Conservation (phyloP, 1,284 basidiomycete species). For the Leccinum fuscescens region DNA sequence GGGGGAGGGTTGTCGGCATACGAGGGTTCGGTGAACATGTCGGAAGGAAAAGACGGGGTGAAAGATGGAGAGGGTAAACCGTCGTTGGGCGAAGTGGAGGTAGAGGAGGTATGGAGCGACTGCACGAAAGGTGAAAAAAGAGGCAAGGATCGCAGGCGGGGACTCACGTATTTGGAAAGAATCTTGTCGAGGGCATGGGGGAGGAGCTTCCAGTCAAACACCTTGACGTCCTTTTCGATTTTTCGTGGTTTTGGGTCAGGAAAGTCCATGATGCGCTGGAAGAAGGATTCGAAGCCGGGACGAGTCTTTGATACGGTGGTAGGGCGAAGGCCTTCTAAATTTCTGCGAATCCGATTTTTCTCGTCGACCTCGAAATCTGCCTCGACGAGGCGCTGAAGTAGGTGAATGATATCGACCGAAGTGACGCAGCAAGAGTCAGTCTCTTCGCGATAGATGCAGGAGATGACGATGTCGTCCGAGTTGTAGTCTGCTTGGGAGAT, state of each 20-base stretch:
- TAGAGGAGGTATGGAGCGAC: slow-evolving; percentile 43
- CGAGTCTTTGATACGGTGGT: slow-evolving; percentile 90
- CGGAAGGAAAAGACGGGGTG: slow-evolving; percentile 5
- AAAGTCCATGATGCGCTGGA: slow-evolving; percentile 94
- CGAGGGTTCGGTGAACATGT: background rate
- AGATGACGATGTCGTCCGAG: slow-evolving; percentile 63
- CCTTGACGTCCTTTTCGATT: slow-evolving; percentile 98
- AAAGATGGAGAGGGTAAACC: slow-evolving; percentile 5
- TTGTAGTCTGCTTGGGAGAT: slow-evolving; percentile 61
- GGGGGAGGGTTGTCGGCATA: slow-evolving; percentile 10
- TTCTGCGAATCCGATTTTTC: slow-evolving; percentile 93
- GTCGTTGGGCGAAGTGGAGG: slow-evolving; percentile 8
- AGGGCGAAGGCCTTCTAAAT: slow-evolving; percentile 89
- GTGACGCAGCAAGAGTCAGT: slow-evolving; percentile 83
- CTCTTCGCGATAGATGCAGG: slow-evolving; percentile 88
- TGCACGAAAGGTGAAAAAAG: slow-evolving; percentile 21
- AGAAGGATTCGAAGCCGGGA: slow-evolving; percentile 78
- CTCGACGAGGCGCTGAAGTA: slow-evolving; percentile 86
- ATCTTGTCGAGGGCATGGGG: slow-evolving; percentile 87
- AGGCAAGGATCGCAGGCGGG: background rate
- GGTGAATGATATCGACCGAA: slow-evolving; percentile 92
- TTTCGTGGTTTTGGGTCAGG: slow-evolving; percentile 92
- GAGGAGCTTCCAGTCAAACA: slow-evolving; percentile 90
- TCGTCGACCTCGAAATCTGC: slow-evolving; percentile 89
- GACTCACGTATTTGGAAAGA: slow-evolving; percentile 88